phyloP scores from a whole-genome alignment of 108 stramenopile genomes.

The Skeletonema menzelii region DNA sequence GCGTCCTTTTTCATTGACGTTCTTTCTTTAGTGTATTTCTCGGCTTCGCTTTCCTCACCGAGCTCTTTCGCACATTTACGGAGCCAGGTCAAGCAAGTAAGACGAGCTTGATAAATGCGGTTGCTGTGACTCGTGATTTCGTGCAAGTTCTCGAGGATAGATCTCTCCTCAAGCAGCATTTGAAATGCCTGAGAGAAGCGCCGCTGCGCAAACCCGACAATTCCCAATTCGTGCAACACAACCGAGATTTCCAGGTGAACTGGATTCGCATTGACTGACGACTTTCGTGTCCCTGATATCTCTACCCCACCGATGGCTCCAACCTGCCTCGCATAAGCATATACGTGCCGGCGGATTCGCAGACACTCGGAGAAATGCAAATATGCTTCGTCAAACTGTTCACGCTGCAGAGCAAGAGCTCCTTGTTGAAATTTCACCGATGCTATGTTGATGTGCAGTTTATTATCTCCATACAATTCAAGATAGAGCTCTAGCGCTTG shows the following conservation, averaged over 20 bases:
- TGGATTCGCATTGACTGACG: conserved; percentile 44
- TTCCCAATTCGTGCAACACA: conserved; percentile 63
- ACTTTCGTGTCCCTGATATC: conserved; percentile 1
- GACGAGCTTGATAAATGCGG: conserved; percentile 49
- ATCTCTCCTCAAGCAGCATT: conserved; percentile 48
- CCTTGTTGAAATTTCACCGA: conserved; percentile 75
- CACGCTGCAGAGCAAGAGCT: conserved; percentile 59
- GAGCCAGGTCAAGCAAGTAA: conserved; percentile 73
- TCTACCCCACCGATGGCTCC: not conserved
- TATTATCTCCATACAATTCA: conserved; percentile 64
- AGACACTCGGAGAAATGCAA: conserved; percentile 51
- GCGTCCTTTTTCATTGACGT: conserved; percentile 31
- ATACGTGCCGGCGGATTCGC: conserved; percentile 55
- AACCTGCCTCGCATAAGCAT: conserved; percentile 48
- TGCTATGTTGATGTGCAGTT: conserved; percentile 64
- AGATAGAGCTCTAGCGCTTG: conserved; percentile 60
- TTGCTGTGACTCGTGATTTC: conserved; percentile 44
- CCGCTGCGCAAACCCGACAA: conserved; percentile 55
- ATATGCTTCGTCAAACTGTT: conserved; percentile 59
- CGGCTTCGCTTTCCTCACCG: conserved; percentile 44
- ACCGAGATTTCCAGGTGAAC: conserved; percentile 65
- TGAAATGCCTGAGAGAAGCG: conserved; percentile 36
- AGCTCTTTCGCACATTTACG: conserved; percentile 60
- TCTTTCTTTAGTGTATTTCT: conserved; percentile 31
- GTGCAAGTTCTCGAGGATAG: conserved; percentile 45